phyloP scores from a whole-genome alignment of 179 eudicot genomes.

The Beta lomatogona region DNA sequence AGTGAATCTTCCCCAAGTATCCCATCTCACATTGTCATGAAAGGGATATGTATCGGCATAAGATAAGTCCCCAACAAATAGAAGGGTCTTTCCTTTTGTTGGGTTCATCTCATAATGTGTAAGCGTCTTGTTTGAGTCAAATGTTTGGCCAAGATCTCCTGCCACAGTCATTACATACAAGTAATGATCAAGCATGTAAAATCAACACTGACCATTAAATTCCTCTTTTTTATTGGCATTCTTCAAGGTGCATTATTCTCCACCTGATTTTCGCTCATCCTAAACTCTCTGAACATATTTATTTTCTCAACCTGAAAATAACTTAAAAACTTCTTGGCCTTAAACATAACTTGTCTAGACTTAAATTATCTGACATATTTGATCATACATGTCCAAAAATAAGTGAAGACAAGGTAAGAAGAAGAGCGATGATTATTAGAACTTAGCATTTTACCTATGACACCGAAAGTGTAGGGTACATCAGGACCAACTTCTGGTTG shows the following conservation, averaged over 20 bases:
- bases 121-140: constrained; percentile 34
- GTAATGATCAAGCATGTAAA: not conserved
- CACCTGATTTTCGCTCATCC: too few relatives aligned
- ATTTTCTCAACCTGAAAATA: too few relatives aligned
- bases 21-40: constrained; percentile 37
- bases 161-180: not conserved
- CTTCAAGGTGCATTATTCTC: too few relatives aligned
- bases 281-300: too few relatives aligned
- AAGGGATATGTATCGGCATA: constrained; percentile 33
- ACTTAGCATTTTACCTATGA: constrained; percentile 29
- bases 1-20: constrained; percentile 36
- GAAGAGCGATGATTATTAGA: not conserved
- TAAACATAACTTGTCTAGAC: too few relatives aligned
- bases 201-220: not conserved
- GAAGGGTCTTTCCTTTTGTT: constrained; percentile 22
- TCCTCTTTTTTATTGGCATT: not conserved
- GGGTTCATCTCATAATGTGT: constrained; percentile 36
- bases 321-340: too few relatives aligned
- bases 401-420: too few relatives aligned
- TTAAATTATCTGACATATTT: too few relatives aligned
- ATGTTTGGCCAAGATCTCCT: constrained; percentile 40
- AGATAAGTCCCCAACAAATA: constrained; percentile 36
- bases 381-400: too few relatives aligned
- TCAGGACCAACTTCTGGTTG: constrained; percentile 38
- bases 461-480: constrained; percentile 40